Base-by-base conservation (phyloP, 306 rosid genomes). In the Carpinus viminea region DNA sequence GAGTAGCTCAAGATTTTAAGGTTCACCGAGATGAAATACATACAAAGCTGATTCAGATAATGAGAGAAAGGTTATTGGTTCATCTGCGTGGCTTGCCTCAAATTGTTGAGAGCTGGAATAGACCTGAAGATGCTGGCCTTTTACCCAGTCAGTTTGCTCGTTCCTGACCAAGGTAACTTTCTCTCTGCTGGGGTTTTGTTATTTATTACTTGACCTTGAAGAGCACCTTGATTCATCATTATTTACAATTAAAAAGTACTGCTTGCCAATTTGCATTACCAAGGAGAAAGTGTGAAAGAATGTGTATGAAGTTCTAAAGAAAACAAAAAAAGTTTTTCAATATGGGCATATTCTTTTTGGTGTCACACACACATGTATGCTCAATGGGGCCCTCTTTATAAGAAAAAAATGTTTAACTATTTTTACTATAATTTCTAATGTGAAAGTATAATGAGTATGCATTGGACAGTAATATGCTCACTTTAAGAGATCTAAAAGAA, bases 21-120 rank as follows among this genome's bases (percentile, higher is more conserved):
- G 92, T 96, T 68, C 99, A 96, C 78, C 83, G 97, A 82, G 98
- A 96, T 86, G 99, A 96, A 89, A 96, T 96, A 86, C 99, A 96
- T 82, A 82, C 94, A 48, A 93, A 96, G 81, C 89, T 96, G 79
- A 98, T 96, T 88, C 99, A 96, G 87, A 96, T 96, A 85, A 96
- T 96, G 99, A 91, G 98, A 74, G 99, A 96, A 80, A 90, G 99
- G 85, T 85, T 96, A 86, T 85, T 91, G 72, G 94, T 91, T 72
- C 98, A 93, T 89, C 78, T 96, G 43, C 97, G 99, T 36, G 90
- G 94, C 78, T 82, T 96, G 87, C 96, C 98, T 72, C 97, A 93
- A 82, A 91, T 96, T 80, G 97, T 96, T 75, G 99, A 96, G 90
- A 81, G 94, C 79, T 96, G 99, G 99, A 96, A 91, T 83, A 96